Evolutionary conservation across 2,329 filamentous ascomycete genomes (phyloP).

Genomic region (Helminthosporium solani): DNA sequence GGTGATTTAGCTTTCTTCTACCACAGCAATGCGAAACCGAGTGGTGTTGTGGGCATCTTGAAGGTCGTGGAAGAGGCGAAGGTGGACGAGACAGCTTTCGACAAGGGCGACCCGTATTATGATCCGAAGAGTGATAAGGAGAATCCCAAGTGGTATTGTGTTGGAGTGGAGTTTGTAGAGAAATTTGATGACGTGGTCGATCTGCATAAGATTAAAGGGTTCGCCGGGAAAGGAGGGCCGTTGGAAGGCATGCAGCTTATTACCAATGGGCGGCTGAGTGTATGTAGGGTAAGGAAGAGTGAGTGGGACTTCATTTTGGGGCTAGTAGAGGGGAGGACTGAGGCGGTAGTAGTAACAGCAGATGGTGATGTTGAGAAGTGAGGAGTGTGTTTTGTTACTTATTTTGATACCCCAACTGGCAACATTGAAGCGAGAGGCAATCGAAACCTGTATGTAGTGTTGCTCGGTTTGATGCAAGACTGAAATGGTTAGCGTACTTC

Average conservation of each 20-base stretch:
- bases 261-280: slow-evolving; percentile 78
- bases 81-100: slow-evolving; percentile 74
- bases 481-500: not conserved
- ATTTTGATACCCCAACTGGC: too few relatives aligned
- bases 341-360: not conserved
- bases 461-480: too few relatives aligned
- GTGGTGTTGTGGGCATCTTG: slow-evolving; percentile 85
- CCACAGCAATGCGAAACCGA: slow-evolving; percentile 88
- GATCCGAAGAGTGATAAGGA: slow-evolving; percentile 71
- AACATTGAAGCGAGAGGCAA: too few relatives aligned
- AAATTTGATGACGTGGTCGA: slow-evolving; percentile 74
- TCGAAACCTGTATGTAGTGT: too few relatives aligned
- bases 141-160: slow-evolving; percentile 80
- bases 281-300: slow-evolving; percentile 63
- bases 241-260: slow-evolving; percentile 80
- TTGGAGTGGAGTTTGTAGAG: slow-evolving; percentile 81
- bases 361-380: not conserved
- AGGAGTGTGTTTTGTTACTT: too few relatives aligned
- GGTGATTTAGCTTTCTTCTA: slow-evolving; percentile 97
- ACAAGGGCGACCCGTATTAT: slow-evolving; percentile 75
- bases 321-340: slow-evolving; percentile 43
- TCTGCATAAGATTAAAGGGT: slow-evolving; percentile 69
- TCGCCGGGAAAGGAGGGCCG: slow-evolving; percentile 56
- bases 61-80: slow-evolving; percentile 83
- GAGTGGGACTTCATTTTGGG: slow-evolving; percentile 67